These are phyloP conservation scores for Scleromitrula shiraiana DNA, from an alignment of 2,329 filamentous ascomycete genomes.

Conservation along the genomic window DNA sequence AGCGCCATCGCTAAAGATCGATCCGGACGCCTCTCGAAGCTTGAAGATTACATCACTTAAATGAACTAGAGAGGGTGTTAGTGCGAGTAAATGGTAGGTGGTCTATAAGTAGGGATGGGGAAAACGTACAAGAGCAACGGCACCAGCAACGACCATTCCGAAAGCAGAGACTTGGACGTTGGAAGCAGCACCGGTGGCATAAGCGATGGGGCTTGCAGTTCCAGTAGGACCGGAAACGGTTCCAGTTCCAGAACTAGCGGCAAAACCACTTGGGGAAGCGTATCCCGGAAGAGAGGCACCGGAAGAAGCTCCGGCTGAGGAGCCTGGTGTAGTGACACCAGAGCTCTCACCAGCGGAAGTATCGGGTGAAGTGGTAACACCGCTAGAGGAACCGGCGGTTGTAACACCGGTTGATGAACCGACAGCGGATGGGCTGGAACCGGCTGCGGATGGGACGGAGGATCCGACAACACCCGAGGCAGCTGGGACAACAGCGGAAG, in stretches of 20 bases:
- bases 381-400: no score
- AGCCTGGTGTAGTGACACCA: not conserved
- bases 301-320: slow-evolving; percentile 7
- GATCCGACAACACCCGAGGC: no score
- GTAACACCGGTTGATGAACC: no score
- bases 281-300: slow-evolving; percentile 11
- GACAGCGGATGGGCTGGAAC: no score
- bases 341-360: slow-evolving; percentile 9
- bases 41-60: slow-evolving; percentile 22
- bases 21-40: slow-evolving; percentile 17
- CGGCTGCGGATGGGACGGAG: no score
- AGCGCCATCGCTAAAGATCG: slow-evolving; percentile 17
- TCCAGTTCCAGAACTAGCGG: slow-evolving; percentile 22
- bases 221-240: slow-evolving; percentile 15
- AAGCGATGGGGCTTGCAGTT: slow-evolving; percentile 25
- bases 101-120: not conserved
- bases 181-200: slow-evolving; percentile 24
- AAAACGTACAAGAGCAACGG: slow-evolving; percentile 28
- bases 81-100: not conserved
- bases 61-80: slow-evolving; percentile 23
- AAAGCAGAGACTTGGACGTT: slow-evolving; percentile 25
- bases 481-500: slow-evolving; percentile 17
- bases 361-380: no score
- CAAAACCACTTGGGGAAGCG: slow-evolving; percentile 2
- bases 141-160: slow-evolving; percentile 28